These are phyloP conservation scores for Castanopsis chinensis DNA, from an alignment of 306 rosid species.

Conservation along the genomic window DNA sequence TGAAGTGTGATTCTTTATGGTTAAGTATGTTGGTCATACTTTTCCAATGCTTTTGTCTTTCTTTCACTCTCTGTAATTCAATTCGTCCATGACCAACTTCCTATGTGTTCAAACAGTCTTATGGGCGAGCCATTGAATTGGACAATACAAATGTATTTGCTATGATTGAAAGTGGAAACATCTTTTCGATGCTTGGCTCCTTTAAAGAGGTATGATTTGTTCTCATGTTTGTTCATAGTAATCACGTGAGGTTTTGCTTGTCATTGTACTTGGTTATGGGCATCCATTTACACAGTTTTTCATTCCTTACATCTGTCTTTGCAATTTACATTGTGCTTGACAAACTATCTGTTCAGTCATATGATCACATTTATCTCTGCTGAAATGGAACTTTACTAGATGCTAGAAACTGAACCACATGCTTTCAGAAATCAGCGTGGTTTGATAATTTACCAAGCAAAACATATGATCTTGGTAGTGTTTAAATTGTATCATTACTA, in stretches of 20 bases:
- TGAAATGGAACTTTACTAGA: background rate
- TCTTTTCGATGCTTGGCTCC: constrained; percentile 64
- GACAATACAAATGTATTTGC: constrained; percentile 60
- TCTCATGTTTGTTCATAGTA: constrained; percentile 8
- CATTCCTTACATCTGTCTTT: constrained; percentile 8
- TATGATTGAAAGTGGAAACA: constrained; percentile 85
- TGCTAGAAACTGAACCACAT: background rate
- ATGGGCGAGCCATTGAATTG: constrained; percentile 83
- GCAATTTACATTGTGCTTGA: background rate
- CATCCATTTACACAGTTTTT: background rate
- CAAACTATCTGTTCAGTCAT: background rate
- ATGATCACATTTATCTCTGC: background rate
- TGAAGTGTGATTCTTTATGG: background rate
- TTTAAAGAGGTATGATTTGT: constrained; percentile 58
- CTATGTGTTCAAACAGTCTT: constrained; percentile 57
- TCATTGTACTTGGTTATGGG: constrained; percentile 4
- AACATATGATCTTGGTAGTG: background rate
- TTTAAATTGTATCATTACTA: background rate
- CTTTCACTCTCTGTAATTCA: constrained; percentile 5
- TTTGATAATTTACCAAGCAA: background rate
- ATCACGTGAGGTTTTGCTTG: background rate
- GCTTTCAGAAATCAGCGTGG: background rate
- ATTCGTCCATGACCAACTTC: constrained; percentile 19
- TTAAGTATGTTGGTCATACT: background rate
- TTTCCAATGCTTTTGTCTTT: background rate